Evolutionary conservation across 345 rosid genomes (phyloP), one percentile per base, ranked within the genome.

Genomic region (Geranium rotundifolium): DNA sequence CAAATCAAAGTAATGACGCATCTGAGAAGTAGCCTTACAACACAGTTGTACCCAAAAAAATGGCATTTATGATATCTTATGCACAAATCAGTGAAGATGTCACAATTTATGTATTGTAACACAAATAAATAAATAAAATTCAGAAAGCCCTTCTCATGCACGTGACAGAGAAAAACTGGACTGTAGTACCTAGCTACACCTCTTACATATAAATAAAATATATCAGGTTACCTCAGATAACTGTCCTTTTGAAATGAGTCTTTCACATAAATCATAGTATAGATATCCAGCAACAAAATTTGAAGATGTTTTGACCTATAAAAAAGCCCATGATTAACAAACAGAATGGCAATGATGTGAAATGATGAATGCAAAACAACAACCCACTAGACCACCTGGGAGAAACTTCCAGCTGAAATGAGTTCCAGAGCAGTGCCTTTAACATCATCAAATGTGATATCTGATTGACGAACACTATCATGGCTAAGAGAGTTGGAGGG

Each of bases 201-300:
- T 37, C 46, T 37, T 37, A 37, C 27, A 23, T 23, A 23, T 23
- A 23, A 23, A 23, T 34, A 58, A 20, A 29, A 59, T 17, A 54
- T 18, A 7, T 59, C 64, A 46, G 59, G 3, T 80, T 79, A 93
- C 99, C 99, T 90, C 96, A 52, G 85, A 67, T 61, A 82, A 64
- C 31, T 64, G 80, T 57, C 97, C 99, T 64, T 56, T 72, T 56
- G 79, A 76, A 67, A 83, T 65, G 56, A 82, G 81, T 67, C 79
- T 83, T 79, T 85, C 90, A 71, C 82, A 74, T 65, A 93, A 81
- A 83, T 90, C 96, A 72, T 87, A 83, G 71, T 75, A 83, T 62
- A 93, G 95, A 79, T 74, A 75, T 65, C 91, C 96, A 64, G 86
- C 96, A 65, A 76, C 67, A 67, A 84, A 86, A 73, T 8, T 57